These are phyloP conservation scores for Colletotrichum lini DNA, from an alignment of 2,329 filamentous ascomycete genomes.

Conservation along the genomic window DNA sequence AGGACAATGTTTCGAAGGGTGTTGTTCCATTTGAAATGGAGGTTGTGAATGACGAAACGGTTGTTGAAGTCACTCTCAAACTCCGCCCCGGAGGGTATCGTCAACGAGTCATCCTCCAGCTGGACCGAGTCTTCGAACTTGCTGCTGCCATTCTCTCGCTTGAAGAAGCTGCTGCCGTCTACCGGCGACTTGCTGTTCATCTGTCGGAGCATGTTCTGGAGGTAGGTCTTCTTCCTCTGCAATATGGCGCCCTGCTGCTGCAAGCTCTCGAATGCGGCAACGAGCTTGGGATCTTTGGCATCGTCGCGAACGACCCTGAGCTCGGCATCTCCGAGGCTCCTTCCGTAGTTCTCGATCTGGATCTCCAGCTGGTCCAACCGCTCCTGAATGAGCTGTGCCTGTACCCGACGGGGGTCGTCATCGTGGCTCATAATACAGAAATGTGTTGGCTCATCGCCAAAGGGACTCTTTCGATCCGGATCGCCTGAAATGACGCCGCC, in stretches of 20 bases:
- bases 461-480: constrained; percentile 85
- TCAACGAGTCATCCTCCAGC: constrained; percentile 70
- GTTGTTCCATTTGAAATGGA: constrained; percentile 99
- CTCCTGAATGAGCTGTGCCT: constrained; percentile 86
- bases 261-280: constrained; percentile 73
- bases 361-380: constrained; percentile 83
- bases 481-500: constrained; percentile 84
- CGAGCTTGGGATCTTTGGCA: constrained; percentile 63
- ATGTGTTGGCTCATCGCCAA: constrained; percentile 94
- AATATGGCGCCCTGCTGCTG: constrained; percentile 69
- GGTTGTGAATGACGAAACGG: constrained; percentile 97
- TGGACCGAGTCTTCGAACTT: constrained; percentile 56
- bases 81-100: constrained; percentile 80
- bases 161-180: constrained; percentile 48
- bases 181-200: constrained; percentile 56
- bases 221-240: constrained; percentile 69
- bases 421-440: constrained; percentile 94
- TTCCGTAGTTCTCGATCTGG: constrained; percentile 83
- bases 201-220: constrained; percentile 71
- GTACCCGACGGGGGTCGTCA: constrained; percentile 89
- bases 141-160: constrained; percentile 45
- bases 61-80: constrained; percentile 98
- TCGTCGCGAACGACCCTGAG: constrained; percentile 71
- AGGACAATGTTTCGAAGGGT: constrained; percentile 94
- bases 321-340: constrained; percentile 82